These are phyloP conservation scores for Penicillium psychrosexuale DNA, from an alignment of 2,329 filamentous ascomycete genomes.

Conservation along the genomic window DNA sequence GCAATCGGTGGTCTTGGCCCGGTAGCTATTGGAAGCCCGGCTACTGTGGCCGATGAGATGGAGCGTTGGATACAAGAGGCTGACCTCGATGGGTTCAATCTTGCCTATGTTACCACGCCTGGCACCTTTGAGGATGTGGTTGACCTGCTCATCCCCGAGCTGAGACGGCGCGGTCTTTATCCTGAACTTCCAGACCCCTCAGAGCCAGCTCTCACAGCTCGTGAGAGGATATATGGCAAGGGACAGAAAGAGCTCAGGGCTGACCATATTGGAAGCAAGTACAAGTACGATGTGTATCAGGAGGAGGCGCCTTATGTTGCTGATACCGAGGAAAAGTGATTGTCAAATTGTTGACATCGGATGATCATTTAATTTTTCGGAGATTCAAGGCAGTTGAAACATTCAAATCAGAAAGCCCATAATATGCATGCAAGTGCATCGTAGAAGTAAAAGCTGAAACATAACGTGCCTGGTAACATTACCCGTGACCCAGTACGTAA, in stretches of 20 bases:
- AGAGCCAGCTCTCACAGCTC: slow-evolving; percentile 43
- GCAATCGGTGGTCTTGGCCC: slow-evolving; percentile 51
- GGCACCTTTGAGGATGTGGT: slow-evolving; percentile 54
- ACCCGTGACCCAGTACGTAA: slow-evolving; percentile 30
- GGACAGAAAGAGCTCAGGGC: slow-evolving; percentile 56
- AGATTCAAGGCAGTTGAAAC: neutral
- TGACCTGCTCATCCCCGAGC: slow-evolving; percentile 49
- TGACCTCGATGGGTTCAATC: slow-evolving; percentile 44
- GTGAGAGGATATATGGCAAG: slow-evolving; percentile 62
- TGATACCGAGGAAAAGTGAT: neutral
- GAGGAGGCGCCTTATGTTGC: slow-evolving; percentile 47
- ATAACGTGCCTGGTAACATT: slow-evolving; percentile 7
- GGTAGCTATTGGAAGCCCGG: slow-evolving; percentile 47
- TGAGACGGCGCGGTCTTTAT: slow-evolving; percentile 44
- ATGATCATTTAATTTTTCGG: neutral
- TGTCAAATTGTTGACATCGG: neutral
- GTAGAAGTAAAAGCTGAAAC: neutral
- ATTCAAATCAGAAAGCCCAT: neutral
- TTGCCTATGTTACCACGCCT: slow-evolving; percentile 51
- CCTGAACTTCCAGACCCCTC: slow-evolving; percentile 32
- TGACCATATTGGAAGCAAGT: slow-evolving; percentile 59
- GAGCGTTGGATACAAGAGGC: slow-evolving; percentile 47
- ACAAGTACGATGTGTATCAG: slow-evolving; percentile 62
- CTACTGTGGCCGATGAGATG: slow-evolving; percentile 48
- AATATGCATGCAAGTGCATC: neutral